phyloP scores from a whole-genome alignment of 768 basidiomycete genomes.

The Russula olivacea region DNA sequence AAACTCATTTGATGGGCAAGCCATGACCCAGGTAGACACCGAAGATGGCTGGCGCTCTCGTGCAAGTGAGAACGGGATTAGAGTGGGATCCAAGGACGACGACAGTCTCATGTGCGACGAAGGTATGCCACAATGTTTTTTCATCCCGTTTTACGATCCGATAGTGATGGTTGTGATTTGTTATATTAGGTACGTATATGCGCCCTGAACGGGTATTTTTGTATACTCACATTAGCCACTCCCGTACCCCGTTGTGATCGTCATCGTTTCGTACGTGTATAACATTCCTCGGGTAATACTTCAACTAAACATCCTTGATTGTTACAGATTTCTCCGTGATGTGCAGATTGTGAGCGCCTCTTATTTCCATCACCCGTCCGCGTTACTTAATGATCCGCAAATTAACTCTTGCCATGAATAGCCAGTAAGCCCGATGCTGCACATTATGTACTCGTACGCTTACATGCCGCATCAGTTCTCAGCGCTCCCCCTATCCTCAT shows the following conservation, averaged over 20 bases:
- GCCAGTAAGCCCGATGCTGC: conserved; percentile 13
- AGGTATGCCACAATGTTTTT: conserved; percentile 33
- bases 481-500: conserved; percentile 24
- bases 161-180: conserved; percentile 25
- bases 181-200: conserved; percentile 31
- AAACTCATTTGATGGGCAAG: conserved; percentile 30
- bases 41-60: conserved; percentile 68
- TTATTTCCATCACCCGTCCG: conserved; percentile 27
- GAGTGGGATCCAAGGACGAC: conserved; percentile 43
- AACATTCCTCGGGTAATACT: background rate
- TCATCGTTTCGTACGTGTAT: conserved; percentile 10
- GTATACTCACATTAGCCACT: conserved; percentile 3
- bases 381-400: conserved; percentile 36
- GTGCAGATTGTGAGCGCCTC: conserved; percentile 23
- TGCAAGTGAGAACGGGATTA: conserved; percentile 66
- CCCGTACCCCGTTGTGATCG: background rate
- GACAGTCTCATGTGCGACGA: conserved; percentile 45
- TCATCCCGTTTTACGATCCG: conserved; percentile 38
- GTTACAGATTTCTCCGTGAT: conserved; percentile 8
- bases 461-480: conserved; percentile 18
- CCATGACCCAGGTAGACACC: conserved; percentile 51
- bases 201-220: conserved; percentile 32
- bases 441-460: background rate
- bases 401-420: conserved; percentile 13
- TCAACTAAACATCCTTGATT: conserved; percentile 1